Evolutionary conservation across 192 early-diverging fungal species (phyloP).

Genomic region (Backusella tuberculispora): DNA sequence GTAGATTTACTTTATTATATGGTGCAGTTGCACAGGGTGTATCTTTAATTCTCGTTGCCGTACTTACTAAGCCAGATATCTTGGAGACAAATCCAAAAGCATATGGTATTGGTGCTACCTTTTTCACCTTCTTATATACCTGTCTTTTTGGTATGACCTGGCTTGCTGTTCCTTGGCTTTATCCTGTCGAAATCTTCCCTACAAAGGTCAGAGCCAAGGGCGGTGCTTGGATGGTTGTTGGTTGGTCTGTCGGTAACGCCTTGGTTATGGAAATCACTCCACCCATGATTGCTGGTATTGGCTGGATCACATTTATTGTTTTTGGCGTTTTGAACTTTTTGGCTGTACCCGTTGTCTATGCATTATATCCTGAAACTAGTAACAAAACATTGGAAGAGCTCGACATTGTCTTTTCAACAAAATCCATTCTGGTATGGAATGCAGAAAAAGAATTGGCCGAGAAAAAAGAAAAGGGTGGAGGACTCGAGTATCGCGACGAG

Average conservation of each 20-base stretch:
- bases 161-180: conserved; percentile 72
- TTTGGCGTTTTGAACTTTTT: conserved; percentile 51
- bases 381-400: conserved; percentile 38
- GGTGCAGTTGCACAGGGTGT: conserved; percentile 36
- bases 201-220: conserved; percentile 66
- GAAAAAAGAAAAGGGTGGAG: not conserved
- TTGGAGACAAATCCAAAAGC: conserved; percentile 25
- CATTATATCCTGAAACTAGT: conserved; percentile 52
- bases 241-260: conserved; percentile 56
- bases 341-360: conserved; percentile 43
- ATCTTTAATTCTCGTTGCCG: conserved; percentile 26
- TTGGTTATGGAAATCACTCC: conserved; percentile 59
- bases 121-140: conserved; percentile 46
- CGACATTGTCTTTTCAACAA: conserved; percentile 36
- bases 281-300: conserved; percentile 35
- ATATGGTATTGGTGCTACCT: conserved; percentile 35
- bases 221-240: conserved; percentile 55
- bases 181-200: conserved; percentile 58
- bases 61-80: conserved; percentile 31
- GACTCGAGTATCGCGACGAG: not conserved
- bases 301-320: conserved; percentile 50
- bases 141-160: conserved; percentile 63
- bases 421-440: conserved; percentile 35
- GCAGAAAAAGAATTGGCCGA: conserved; percentile 32
- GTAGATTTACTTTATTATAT: conserved; percentile 33